phyloP scores from a whole-genome alignment of 1,284 basidiomycete species.

The Cutaneotrichosporon daszewskae region DNA sequence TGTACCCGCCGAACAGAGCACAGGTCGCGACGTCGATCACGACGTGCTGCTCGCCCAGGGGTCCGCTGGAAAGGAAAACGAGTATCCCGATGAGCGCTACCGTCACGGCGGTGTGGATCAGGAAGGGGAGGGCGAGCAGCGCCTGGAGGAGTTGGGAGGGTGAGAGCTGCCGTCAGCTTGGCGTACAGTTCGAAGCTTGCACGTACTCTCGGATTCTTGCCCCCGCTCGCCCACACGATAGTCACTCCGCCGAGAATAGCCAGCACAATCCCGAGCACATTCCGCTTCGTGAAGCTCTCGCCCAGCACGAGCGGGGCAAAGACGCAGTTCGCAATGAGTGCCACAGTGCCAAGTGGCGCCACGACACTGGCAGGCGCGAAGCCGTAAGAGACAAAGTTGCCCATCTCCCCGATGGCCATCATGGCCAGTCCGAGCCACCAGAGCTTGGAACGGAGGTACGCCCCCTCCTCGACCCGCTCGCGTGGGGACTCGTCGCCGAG shows the following conservation, averaged over 20 bases:
- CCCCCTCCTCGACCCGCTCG: constrained; percentile 33
- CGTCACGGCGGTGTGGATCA: constrained; percentile 66
- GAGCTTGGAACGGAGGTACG: constrained; percentile 73
- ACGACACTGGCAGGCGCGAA: constrained; percentile 88
- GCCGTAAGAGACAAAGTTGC: constrained; percentile 85
- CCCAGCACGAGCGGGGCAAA: constrained; percentile 79
- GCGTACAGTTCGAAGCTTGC: background rate
- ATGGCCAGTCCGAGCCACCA: constrained; percentile 90
- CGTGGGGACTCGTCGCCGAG: background rate
- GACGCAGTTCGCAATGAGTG: constrained; percentile 88
- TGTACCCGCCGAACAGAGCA: constrained; percentile 66
- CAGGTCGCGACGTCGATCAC: constrained; percentile 72
- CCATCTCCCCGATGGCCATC: constrained; percentile 86
- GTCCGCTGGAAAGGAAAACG: constrained; percentile 56
- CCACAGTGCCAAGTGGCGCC: constrained; percentile 87
- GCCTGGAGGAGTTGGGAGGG: constrained; percentile 65
- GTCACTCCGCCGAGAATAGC: constrained; percentile 80
- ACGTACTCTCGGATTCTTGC: constrained; percentile 59
- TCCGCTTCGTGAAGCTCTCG: constrained; percentile 54
- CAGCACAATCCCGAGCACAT: constrained; percentile 79
- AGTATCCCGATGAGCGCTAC: constrained; percentile 56
- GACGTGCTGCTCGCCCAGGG: constrained; percentile 64
- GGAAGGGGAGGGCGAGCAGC: constrained; percentile 64
- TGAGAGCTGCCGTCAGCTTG: constrained; percentile 47
- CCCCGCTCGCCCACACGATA: constrained; percentile 78